Conservation (phyloP, 768 basidiomycete genomes). For the Suillus spraguei region DNA sequence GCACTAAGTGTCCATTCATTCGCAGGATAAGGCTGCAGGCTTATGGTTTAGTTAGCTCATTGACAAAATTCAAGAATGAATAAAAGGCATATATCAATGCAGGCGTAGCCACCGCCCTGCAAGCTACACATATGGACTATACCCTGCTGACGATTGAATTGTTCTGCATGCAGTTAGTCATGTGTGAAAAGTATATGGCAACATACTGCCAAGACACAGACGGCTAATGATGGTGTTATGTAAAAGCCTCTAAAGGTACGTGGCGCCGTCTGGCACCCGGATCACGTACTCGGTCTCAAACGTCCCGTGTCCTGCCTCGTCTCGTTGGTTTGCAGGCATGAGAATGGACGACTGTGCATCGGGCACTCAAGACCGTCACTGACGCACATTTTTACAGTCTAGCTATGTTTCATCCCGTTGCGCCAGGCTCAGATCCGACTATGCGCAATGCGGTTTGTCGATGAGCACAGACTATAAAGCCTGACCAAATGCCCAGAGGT, state of each 20-base stretch:
- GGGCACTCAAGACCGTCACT: neutral
- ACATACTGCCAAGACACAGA: constrained; percentile 79
- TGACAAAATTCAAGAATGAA: no score
- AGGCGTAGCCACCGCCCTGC: neutral
- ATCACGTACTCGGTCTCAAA: neutral
- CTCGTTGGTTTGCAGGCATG: neutral
- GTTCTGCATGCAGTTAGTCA: neutral
- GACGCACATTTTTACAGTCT: neutral
- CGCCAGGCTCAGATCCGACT: neutral
- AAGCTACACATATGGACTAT: neutral
- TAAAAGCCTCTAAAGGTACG: neutral
- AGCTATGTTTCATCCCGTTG: neutral
- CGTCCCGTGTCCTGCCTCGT: neutral
- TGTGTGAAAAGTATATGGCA: neutral
- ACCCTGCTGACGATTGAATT: neutral
- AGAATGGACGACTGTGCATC: neutral
- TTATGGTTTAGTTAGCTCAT: neutral
- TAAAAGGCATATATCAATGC: neutral
- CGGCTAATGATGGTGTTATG: neutral
- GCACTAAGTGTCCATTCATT: neutral
- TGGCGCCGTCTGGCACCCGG: neutral
- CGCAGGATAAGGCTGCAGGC: no score
- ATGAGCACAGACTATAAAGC: neutral
- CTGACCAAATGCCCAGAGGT: neutral
- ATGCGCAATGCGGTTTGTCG: no score